These are phyloP conservation scores for Epicoccum nigrum DNA, from an alignment of 2,329 filamentous ascomycete species.

Conservation along the genomic window DNA sequence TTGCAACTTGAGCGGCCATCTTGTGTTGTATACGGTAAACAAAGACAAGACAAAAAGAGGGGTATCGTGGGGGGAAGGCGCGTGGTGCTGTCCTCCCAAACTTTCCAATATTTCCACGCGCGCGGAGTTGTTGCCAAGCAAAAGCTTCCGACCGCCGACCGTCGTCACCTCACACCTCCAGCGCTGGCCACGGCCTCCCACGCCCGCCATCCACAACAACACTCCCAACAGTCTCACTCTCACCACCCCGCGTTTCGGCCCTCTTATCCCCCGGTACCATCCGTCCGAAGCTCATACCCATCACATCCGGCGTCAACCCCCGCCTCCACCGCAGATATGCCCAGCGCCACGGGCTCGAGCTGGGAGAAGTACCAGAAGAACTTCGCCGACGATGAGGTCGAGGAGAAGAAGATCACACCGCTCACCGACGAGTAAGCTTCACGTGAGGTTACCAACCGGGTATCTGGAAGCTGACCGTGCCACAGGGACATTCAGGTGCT, in stretches of 20 bases:
- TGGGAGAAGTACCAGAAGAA: conserved; percentile 99
- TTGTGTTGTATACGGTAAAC: conserved; percentile 23
- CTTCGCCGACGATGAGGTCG: conserved; percentile 93
- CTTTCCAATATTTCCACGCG: conserved; percentile 37
- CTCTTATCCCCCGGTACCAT: neutral
- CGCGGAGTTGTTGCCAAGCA: conserved; percentile 20
- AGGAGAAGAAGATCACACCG: conserved; percentile 99
- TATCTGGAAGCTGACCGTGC: conserved; percentile 39
- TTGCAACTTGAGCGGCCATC: conserved; percentile 45
- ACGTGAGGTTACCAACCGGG: neutral
- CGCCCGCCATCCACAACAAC: conserved; percentile 15
- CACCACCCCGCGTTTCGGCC: neutral
- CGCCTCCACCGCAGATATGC: conserved; percentile 63
- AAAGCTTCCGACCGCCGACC: conserved; percentile 31
- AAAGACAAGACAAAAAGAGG: conserved; percentile 24
- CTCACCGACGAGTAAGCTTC: conserved; percentile 86
- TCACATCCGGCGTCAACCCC: conserved; percentile 5
- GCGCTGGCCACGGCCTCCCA: conserved; percentile 9
- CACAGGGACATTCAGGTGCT: conserved; percentile 95
- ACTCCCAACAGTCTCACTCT: neutral
- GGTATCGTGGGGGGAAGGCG: conserved; percentile 30
- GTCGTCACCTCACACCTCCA: conserved; percentile 21
- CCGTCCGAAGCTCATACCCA: neutral
- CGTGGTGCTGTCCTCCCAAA: conserved; percentile 33
- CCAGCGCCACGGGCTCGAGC: conserved; percentile 88